Percentiles rank a stretch among this genome's conserved stretches.
Evolutionary conservation across 768 basidiomycete genomes (phyloP).

Genomic region (Glaciozyma martinii): DNA sequence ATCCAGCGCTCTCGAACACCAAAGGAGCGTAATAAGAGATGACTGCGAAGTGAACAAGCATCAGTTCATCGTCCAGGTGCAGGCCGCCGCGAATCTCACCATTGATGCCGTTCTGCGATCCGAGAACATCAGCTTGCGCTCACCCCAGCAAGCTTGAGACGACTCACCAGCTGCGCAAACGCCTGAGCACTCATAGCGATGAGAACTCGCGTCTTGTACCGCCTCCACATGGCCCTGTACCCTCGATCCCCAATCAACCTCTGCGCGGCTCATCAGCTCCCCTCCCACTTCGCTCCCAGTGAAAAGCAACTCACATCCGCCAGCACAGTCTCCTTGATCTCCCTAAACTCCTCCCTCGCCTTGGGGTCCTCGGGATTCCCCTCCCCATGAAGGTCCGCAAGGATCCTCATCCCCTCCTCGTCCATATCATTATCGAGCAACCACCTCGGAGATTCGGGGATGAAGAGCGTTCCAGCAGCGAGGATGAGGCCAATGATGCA

Average conservation of each 20-base stretch:
- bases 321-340: conserved; percentile 59
- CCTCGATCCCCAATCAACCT: conserved; percentile 64
- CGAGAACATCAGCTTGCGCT: not conserved
- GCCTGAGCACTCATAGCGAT: conserved; percentile 93
- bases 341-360: conserved; percentile 75
- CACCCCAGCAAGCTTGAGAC: not conserved
- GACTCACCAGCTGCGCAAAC: conserved; percentile 79
- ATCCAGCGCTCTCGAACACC: conserved; percentile 93
- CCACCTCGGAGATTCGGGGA: conserved; percentile 92
- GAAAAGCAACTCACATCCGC: conserved; percentile 37
- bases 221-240: conserved; percentile 74
- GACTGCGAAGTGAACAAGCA: not conserved
- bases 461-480: conserved; percentile 63
- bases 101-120: conserved; percentile 85
- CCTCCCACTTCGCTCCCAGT: not conserved
- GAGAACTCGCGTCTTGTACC: conserved; percentile 75
- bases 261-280: conserved; percentile 41
- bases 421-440: conserved; percentile 80
- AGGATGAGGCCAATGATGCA: conserved; percentile 76
- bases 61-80: too few species aligned
- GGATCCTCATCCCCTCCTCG: conserved; percentile 69
- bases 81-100: conserved; percentile 41
- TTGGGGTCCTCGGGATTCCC: conserved; percentile 58
- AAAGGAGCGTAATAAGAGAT: conserved; percentile 71
- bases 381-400: conserved; percentile 73